Evolutionary conservation across 2,329 filamentous ascomycete species (phyloP).

Genomic region (Trichophyton verrucosum): DNA sequence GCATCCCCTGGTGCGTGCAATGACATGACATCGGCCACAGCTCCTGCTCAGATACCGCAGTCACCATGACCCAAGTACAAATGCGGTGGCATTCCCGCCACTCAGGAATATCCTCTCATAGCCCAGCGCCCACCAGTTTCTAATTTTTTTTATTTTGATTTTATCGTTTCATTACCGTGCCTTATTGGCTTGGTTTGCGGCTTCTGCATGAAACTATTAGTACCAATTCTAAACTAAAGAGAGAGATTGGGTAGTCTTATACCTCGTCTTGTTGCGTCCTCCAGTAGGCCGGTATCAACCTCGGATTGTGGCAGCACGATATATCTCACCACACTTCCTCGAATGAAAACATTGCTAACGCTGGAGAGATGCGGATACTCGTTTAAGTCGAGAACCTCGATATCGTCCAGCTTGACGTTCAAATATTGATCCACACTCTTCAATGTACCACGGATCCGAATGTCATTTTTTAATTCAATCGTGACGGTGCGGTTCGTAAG

Average conservation of each 20-base stretch:
- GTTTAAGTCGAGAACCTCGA: constrained; percentile 80
- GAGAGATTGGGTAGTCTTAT: constrained; percentile 15
- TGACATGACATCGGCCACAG: neutral
- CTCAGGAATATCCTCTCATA: neutral
- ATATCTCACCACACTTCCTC: constrained; percentile 84
- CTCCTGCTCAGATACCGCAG: neutral
- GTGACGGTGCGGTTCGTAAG: constrained; percentile 95
- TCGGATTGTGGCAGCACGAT: constrained; percentile 72
- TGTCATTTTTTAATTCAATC: constrained; percentile 98
- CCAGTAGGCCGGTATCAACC: constrained; percentile 74
- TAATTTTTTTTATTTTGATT: neutral
- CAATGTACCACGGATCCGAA: constrained; percentile 85
- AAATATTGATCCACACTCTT: constrained; percentile 98
- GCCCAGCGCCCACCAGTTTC: neutral
- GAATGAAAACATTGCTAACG: constrained; percentile 92
- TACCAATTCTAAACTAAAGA: neutral
- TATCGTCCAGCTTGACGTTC: constrained; percentile 97
- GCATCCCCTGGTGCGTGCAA: neutral
- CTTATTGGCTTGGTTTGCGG: constrained; percentile 39
- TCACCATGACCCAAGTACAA: too few relatives aligned
- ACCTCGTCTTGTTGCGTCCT: constrained; percentile 86
- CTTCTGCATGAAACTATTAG: constrained; percentile 28
- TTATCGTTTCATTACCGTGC: constrained; percentile 26
- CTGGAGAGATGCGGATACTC: constrained; percentile 87
- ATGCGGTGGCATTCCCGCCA: neutral